These are phyloP conservation scores for Agaricus subrufescens DNA, from an alignment of 768 basidiomycete species.

Conservation along the genomic window DNA sequence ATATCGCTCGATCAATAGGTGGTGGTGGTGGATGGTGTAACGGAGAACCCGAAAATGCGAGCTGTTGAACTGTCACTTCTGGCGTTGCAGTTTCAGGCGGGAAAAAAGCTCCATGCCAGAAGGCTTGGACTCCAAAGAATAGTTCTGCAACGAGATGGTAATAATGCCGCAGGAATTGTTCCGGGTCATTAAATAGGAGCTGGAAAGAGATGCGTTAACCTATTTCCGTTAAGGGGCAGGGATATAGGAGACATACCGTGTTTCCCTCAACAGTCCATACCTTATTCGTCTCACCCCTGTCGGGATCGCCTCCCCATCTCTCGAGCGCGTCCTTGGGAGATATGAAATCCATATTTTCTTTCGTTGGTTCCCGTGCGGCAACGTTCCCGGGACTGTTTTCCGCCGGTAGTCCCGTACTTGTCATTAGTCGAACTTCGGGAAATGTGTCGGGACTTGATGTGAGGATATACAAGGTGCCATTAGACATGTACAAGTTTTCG, in stretches of 20 bases:
- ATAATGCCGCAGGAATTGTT: constrained; percentile 79
- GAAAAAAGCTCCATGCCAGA: constrained; percentile 58
- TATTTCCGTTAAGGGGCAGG: neutral
- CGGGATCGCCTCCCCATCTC: constrained; percentile 50
- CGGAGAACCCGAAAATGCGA: constrained; percentile 3
- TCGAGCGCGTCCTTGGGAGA: constrained; percentile 51
- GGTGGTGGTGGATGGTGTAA: constrained; percentile 33
- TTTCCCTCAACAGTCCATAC: constrained; percentile 67
- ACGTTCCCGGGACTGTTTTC: constrained; percentile 60
- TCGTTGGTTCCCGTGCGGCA: constrained; percentile 61
- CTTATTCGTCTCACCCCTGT: constrained; percentile 13
- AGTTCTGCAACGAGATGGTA: constrained; percentile 87
- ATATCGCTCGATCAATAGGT: constrained; percentile 64
- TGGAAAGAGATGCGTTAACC: constrained; percentile 15
- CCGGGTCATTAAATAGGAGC: constrained; percentile 64
- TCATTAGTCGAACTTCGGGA: constrained; percentile 54
- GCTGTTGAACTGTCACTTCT: neutral
- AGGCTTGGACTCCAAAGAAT: constrained; percentile 68
- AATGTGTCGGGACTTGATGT: constrained; percentile 29
- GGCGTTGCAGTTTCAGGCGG: constrained; percentile 10
- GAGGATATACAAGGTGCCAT: constrained; percentile 75
- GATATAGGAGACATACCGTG: constrained; percentile 40
- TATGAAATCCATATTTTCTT: constrained; percentile 57
- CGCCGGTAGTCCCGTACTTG: constrained; percentile 59
- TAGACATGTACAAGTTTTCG: constrained; percentile 78